phyloP scores from a whole-genome alignment of 1,139 yeast species.

The Sugiyamaella pinicola region DNA sequence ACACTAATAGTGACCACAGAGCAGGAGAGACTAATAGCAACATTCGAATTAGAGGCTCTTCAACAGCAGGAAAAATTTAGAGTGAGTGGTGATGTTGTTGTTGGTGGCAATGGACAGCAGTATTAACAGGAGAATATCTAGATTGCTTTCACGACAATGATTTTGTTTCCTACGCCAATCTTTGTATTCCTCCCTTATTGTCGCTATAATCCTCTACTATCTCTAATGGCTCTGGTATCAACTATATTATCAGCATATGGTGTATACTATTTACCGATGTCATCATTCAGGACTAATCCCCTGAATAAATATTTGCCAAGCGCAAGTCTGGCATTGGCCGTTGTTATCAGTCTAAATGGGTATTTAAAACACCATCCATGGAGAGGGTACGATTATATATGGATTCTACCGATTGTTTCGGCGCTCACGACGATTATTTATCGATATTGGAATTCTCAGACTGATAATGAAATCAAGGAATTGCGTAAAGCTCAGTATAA shows the following conservation, averaged over 20 bases:
- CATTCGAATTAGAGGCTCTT: constrained; percentile 34
- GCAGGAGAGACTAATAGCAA: constrained; percentile 38
- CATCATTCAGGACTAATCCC: constrained; percentile 10
- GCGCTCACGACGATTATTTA: constrained; percentile 34
- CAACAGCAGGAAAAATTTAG: constrained; percentile 33
- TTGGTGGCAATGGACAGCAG: background rate
- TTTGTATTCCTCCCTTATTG: constrained; percentile 39
- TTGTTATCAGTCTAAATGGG: constrained; percentile 32
- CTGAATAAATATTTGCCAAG: constrained; percentile 20
- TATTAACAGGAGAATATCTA: constrained; percentile 2
- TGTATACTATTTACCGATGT: constrained; percentile 26
- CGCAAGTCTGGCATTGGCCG: constrained; percentile 31
- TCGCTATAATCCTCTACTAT: constrained; percentile 37
- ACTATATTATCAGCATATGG: constrained; percentile 34
- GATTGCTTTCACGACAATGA: constrained; percentile 33
- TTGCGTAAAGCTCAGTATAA: constrained; percentile 35
- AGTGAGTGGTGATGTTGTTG: constrained; percentile 20
- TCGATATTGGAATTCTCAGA: constrained; percentile 37
- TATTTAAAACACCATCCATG: constrained; percentile 36
- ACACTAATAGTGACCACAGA: constrained; percentile 24
- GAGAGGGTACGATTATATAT: constrained; percentile 38
- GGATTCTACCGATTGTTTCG: constrained; percentile 39
- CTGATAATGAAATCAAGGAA: constrained; percentile 30
- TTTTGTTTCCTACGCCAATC: constrained; percentile 42
- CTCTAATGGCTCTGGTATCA: constrained; percentile 38